Base-by-base conservation (phyloP, 768 basidiomycete species). In the Omphalotus guepiniiformis region DNA sequence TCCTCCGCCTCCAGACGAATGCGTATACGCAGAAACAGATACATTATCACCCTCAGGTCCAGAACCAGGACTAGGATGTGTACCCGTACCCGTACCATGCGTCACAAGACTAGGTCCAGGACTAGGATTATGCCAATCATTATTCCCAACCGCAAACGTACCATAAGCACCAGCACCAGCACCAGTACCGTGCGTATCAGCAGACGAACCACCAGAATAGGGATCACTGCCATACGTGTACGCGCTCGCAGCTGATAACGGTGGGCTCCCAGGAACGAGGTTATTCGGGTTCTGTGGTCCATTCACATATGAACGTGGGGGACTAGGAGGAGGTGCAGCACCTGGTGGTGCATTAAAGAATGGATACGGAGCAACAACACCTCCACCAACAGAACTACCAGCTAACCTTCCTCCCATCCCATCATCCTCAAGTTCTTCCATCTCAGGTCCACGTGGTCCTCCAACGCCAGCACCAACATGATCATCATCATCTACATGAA, bases 351-450 rank as follows among this genome's bases (percentile, higher is more conserved):
- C 34, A n/a, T 45, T 36, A 18, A n/a, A n/a, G n/a, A 47, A 15
- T 11, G 46, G 46, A 29, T 47, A 47, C 2, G 46, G 46, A 3
- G 38, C 26, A 15, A 47, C 37, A 15, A 47, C 28, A 7, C 46
- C 46, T 8, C 34, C 46, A 9, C 46, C 46, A 16, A 47, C 37
- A 0, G 46, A 21, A 13, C 37, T 27, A 28, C 23, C 36, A 23
- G 38, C 39, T 8, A 47, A 29, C 23, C 46, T 22, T 26, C 46
- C 46, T n/a, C 38, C 34, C 44, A 45, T 45, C 9, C 44, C 44
- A n/a, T 45, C 44, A 16, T 45, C 44, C 25, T 45, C 44, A n/a
- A 45, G 32, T 15, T 45, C 23, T 6, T 36, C 34, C 44, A 45
- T 45, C 23, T 45, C 44, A 6, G 44, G 34, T 2, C 22, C n/a